These are phyloP conservation scores for Mycena kentingensis DNA, from an alignment of 768 basidiomycete species.

Conservation along the genomic window DNA sequence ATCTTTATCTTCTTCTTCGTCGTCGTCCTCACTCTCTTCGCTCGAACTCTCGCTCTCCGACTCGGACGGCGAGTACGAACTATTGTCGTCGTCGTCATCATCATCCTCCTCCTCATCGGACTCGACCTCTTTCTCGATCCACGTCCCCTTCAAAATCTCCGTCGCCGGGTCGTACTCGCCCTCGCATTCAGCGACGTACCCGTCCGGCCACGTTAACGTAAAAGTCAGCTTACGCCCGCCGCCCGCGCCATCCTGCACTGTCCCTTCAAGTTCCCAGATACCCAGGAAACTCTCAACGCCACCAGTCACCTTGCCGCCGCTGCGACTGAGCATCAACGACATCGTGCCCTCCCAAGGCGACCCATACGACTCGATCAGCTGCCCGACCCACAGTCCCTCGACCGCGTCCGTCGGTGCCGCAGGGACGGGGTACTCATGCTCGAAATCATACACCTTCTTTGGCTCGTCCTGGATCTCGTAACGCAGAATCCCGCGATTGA, in stretches of 20 bases:
- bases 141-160: slow-evolving; percentile 7
- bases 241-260: slow-evolving; percentile 1
- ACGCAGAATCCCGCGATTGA: not conserved
- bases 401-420: slow-evolving; percentile 2
- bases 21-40: not conserved
- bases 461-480: slow-evolving; percentile 8
- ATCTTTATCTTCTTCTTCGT: too few relatives aligned
- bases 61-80: not conserved
- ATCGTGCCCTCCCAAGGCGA: slow-evolving; percentile 3
- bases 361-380: not conserved
- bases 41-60: not conserved
- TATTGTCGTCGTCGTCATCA: not conserved
- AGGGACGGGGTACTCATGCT: slow-evolving; percentile 4
- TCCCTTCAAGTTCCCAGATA: slow-evolving; percentile 5
- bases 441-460: slow-evolving; percentile 7
- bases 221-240: slow-evolving; percentile 1
- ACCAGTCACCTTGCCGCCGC: slow-evolving; percentile 9
- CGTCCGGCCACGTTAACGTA: slow-evolving; percentile 13
- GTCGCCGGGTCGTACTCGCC: slow-evolving; percentile 12
- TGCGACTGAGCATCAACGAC: slow-evolving; percentile 10
- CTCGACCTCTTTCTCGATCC: not conserved
- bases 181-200: slow-evolving; percentile 2
- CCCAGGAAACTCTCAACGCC: slow-evolving; percentile 5
- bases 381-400: slow-evolving; percentile 16
- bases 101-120: not conserved